A percentile compares a stretch with the other conserved stretches of the same genome.
These are phyloP conservation scores for Brassica carinata DNA, from an alignment of 345 rosid species.

Conservation along the genomic window DNA sequence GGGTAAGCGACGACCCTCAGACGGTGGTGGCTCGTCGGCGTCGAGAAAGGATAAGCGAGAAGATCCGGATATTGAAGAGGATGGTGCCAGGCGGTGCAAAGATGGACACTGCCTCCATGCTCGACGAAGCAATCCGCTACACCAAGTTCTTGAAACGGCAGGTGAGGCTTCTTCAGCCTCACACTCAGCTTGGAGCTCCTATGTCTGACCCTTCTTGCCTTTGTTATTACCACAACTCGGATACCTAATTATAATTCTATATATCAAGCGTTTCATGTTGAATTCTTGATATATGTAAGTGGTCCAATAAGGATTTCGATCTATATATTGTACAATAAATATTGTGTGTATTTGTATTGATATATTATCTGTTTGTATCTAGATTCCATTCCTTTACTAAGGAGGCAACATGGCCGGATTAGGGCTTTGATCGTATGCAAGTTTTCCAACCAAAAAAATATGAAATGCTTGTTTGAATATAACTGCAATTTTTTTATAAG, in stretches of 20 bases:
- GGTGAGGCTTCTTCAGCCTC: conserved; percentile 68
- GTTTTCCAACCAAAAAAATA: not conserved
- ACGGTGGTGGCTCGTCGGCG: conserved; percentile 93
- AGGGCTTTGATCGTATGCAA: not conserved
- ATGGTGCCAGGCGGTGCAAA: conserved; percentile 94
- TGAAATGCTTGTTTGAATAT: not conserved
- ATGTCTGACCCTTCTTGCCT: conserved; percentile 34
- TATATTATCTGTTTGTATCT: not conserved
- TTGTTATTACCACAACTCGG: conserved; percentile 13
- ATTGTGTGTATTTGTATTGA: conserved; percentile 1
- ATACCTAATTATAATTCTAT: not conserved
- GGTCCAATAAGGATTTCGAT: not conserved
- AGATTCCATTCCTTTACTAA: not conserved
- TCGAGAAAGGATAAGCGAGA: conserved; percentile 91
- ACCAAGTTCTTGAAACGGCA: conserved; percentile 91
- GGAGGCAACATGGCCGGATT: not conserved
- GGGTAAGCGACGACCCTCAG: conserved; percentile 92
- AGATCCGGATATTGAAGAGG: conserved; percentile 81
- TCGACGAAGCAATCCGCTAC: conserved; percentile 87
- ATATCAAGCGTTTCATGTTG: not conserved
- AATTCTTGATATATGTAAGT: not conserved
- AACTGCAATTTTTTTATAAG: not conserved
- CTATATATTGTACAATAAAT: not conserved
- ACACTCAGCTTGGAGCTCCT: conserved; percentile 36
- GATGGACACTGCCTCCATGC: conserved; percentile 98